Conservation (phyloP, 2,329 filamentous ascomycete species). For the Sporothrix mexicana region DNA sequence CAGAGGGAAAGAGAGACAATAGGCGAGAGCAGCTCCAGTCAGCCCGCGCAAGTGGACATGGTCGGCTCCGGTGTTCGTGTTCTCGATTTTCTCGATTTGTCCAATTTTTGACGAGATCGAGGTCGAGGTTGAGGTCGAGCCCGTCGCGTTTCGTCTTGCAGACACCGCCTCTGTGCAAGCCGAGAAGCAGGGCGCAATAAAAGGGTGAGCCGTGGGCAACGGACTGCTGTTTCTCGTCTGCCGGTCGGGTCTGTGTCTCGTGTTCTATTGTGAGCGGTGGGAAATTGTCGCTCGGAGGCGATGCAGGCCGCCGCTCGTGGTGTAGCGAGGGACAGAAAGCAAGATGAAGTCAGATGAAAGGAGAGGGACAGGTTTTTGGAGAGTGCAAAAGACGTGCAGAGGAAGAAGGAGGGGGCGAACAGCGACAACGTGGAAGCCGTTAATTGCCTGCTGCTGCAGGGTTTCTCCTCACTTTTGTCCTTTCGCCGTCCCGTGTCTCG, state of each 20-base stretch:
- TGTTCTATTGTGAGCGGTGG: slow-evolving; percentile 34
- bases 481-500: slow-evolving; percentile 25
- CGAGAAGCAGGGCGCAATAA: background rate
- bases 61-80: background rate
- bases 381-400: background rate
- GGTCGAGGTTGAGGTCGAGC: background rate
- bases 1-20: background rate
- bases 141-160: background rate
- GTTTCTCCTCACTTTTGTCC: slow-evolving; percentile 8
- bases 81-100: too few species aligned
- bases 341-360: background rate
- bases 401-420: background rate
- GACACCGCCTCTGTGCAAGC: background rate
- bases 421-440: slow-evolving; percentile 36
- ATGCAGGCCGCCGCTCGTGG: slow-evolving; percentile 25
- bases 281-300: slow-evolving; percentile 21
- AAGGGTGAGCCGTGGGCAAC: background rate
- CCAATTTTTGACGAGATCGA: background rate
- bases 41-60: slow-evolving; percentile 31
- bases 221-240: slow-evolving; percentile 10
- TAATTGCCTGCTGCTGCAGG: slow-evolving; percentile 36
- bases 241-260: slow-evolving; percentile 24
- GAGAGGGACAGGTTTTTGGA: background rate
- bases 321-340: slow-evolving; percentile 11
- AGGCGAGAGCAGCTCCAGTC: slow-evolving; percentile 20